Conservation (phyloP, 768 basidiomycete genomes). For the Leccinum ochraceum region DNA sequence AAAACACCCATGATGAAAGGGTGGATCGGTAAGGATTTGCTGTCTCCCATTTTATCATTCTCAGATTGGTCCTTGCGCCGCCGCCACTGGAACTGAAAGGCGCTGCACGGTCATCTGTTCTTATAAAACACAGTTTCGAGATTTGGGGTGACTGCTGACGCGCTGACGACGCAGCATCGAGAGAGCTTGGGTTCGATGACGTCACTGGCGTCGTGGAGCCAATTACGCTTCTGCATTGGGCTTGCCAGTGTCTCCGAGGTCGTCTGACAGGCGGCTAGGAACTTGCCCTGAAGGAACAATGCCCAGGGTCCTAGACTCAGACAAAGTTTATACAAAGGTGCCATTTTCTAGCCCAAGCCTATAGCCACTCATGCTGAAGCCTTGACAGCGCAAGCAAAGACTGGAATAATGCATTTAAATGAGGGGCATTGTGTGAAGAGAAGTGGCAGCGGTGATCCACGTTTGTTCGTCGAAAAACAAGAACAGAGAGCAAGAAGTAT, state of each 20-base stretch:
- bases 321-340: no score
- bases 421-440: no score
- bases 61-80: not conserved
- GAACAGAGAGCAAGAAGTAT: no score
- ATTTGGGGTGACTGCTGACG: not conserved
- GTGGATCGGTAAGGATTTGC: not conserved
- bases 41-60: not conserved
- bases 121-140: not conserved
- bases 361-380: no score
- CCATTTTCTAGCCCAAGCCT: no score
- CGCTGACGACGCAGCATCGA: not conserved
- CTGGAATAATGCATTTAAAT: no score
- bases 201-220: no score
- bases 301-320: no score
- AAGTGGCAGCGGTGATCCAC: not conserved
- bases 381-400: no score
- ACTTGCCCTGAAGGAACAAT: no score
- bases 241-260: not conserved
- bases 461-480: not conserved
- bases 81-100: not conserved
- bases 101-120: not conserved
- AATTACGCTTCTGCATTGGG: not conserved
- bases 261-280: no score
- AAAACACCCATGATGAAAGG: conserved; percentile 1
- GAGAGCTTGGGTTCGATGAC: not conserved